These are phyloP conservation scores for Pelargonium fulgidum DNA, from an alignment of 441 rosid species.

Conservation along the genomic window DNA sequence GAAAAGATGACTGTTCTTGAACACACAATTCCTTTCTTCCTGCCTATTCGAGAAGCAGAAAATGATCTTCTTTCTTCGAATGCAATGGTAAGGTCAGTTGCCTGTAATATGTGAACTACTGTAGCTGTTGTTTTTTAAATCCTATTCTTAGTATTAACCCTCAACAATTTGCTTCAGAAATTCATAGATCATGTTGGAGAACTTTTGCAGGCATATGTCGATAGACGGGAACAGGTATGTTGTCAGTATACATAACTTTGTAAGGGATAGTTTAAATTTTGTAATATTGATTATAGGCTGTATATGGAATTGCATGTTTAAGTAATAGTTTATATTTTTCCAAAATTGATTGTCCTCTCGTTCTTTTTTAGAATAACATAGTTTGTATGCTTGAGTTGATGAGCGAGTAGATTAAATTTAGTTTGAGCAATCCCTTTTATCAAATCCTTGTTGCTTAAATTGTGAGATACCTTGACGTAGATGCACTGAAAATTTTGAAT, in stretches of 20 bases:
- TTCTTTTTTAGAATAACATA: background rate
- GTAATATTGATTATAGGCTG: background rate
- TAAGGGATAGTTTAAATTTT: background rate
- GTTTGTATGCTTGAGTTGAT: background rate
- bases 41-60: slow-evolving; percentile 84
- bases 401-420: background rate
- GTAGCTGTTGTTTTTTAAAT: background rate
- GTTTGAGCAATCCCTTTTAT: background rate
- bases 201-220: slow-evolving; percentile 86
- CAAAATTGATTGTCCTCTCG: background rate
- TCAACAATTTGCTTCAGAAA: slow-evolving; percentile 47
- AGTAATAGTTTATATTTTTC: background rate
- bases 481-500: background rate
- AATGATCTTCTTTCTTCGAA: slow-evolving; percentile 77
- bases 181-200: slow-evolving; percentile 84
- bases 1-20: slow-evolving; percentile 91
- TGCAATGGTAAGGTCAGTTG: slow-evolving; percentile 66
- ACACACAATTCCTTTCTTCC: slow-evolving; percentile 91
- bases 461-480: background rate
- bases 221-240: slow-evolving; percentile 84
- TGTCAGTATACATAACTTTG: slow-evolving; percentile 15
- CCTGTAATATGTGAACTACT: slow-evolving; percentile 18
- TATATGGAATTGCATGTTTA: background rate
- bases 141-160: slow-evolving; percentile 17
- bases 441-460: background rate